Base-by-base conservation (phyloP, 352 stramenopile species). In the Pythium aphanidermatum region DNA sequence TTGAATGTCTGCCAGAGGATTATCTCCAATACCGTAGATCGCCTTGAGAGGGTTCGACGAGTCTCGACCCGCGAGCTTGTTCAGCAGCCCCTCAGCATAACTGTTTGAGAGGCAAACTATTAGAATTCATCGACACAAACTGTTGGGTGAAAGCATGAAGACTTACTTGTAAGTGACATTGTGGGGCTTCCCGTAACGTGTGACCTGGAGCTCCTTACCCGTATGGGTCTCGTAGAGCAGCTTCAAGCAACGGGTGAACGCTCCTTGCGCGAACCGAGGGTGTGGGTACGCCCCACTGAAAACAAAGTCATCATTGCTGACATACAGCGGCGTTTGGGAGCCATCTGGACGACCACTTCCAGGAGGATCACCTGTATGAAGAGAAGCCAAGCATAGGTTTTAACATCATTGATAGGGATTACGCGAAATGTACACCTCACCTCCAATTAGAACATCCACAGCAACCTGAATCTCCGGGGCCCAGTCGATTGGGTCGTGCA, bases 401-500 rank as follows among this genome's bases (percentile, higher is more conserved):
- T 23, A 5, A 34, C n/a, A 28, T 5, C 8, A 35, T 2, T 29
- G 10, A 28, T 11, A 34, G 19, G 33, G 2, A 20, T 13, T 6
- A 36, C 21, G 10, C 38, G 8, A 38, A 32, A 24, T 21, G 6
- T 25, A 42, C 31, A 19, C n/a, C n/a, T 19, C 8, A 68, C 65
- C 74, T 37, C 83, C 86, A 25, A 90, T 81, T 14, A 96, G 62
- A n/a, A 93, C 75, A 46, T 96, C 86, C 11, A 93, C 62, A 2
- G 82, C 72, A n/a, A 96, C 74, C 54, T 96, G 86, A 36, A 95
- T 69, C 44, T 96, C 85, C 0, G 78, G 71, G 0, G 86, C 85
- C 86, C 86, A 96, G 54, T 96, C 65, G 28, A 89, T 75, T 9
- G 86, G 86, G 31, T 96, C 86, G 55, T 96, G 86, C 70, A 96